Percentiles rank a stretch among this genome's conserved stretches.
These are phyloP conservation scores for Fusarium sp. DNA, from an alignment of 2,329 filamentous ascomycete species.

Conservation along the genomic window DNA sequence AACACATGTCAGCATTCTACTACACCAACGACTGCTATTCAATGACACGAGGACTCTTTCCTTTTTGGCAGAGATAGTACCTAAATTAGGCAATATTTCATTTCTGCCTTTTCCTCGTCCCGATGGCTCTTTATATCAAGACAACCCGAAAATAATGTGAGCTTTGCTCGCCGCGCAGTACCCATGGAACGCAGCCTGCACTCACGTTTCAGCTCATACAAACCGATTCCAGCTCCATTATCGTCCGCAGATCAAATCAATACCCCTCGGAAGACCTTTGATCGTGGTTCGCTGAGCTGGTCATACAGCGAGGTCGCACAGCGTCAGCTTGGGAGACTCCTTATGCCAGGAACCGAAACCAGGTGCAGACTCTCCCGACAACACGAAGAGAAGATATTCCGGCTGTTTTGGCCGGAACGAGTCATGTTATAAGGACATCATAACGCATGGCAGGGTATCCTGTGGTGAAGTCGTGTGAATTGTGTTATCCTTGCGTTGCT, in stretches of 20 bases:
- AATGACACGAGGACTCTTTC: too few species aligned
- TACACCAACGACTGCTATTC: background rate
- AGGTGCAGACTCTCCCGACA: background rate
- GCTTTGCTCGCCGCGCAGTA: too few species aligned
- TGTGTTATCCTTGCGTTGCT: background rate
- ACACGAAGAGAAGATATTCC: background rate
- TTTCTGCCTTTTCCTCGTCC: too few species aligned
- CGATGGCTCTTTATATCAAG: too few species aligned
- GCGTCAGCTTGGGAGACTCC: background rate
- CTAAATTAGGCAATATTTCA: too few species aligned
- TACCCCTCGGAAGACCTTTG: background rate
- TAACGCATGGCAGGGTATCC: background rate
- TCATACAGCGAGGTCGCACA: background rate
- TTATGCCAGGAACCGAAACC: conserved; percentile 25
- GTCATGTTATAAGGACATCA: background rate
- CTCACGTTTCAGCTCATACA: background rate
- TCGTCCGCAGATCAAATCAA: conserved; percentile 3
- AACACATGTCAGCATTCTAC: conserved; percentile 4
- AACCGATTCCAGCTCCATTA: conserved; percentile 1
- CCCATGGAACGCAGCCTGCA: background rate
- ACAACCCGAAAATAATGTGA: background rate
- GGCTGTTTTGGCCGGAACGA: background rate
- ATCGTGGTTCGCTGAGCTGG: background rate
- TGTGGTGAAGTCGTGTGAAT: background rate
- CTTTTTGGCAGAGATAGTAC: too few species aligned